phyloP scores from a whole-genome alignment of 192 early-diverging fungal species.

The Podila verticillata region DNA sequence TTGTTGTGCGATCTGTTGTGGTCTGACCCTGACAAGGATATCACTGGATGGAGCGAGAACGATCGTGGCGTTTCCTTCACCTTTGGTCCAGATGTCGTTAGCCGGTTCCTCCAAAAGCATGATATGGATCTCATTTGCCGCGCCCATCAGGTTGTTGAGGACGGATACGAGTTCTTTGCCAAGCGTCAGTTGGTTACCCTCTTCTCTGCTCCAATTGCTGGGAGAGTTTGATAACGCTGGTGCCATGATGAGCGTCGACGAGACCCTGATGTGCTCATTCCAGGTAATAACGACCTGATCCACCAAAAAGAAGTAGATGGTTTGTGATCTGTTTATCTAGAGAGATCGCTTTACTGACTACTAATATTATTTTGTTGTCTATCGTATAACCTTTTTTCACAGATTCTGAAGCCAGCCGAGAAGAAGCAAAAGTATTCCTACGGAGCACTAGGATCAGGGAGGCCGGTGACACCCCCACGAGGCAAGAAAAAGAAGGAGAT shows the following conservation, averaged over 20 bases:
- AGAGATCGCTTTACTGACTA: too few relatives aligned
- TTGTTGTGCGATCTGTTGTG: conserved; percentile 95
- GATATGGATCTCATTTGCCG: conserved; percentile 98
- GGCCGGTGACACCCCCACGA: conserved; percentile 80
- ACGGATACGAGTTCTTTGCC: conserved; percentile 99
- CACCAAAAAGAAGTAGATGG: too few relatives aligned
- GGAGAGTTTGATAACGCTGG: conserved; percentile 92
- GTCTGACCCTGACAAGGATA: conserved; percentile 98
- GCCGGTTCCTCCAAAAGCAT: conserved; percentile 91
- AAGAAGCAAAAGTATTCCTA: conserved; percentile 87
- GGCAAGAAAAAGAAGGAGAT: conserved; percentile 70
- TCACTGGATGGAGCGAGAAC: conserved; percentile 95
- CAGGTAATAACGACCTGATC: conserved; percentile 55
- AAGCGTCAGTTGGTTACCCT: conserved; percentile 95
- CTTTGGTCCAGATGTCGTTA: conserved; percentile 95
- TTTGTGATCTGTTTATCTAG: too few relatives aligned
- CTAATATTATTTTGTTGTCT: too few relatives aligned
- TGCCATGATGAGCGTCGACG: conserved; percentile 90
- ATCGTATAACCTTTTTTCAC: neutral
- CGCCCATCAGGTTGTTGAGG: conserved; percentile 98
- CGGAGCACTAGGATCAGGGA: conserved; percentile 64
- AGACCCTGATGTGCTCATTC: conserved; percentile 88
- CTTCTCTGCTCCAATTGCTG: conserved; percentile 97
- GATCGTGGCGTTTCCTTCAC: conserved; percentile 96
- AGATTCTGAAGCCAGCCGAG: conserved; percentile 97